These are phyloP conservation scores for Lachnellula willkommii DNA, from an alignment of 2,329 filamentous ascomycete genomes.

Conservation along the genomic window DNA sequence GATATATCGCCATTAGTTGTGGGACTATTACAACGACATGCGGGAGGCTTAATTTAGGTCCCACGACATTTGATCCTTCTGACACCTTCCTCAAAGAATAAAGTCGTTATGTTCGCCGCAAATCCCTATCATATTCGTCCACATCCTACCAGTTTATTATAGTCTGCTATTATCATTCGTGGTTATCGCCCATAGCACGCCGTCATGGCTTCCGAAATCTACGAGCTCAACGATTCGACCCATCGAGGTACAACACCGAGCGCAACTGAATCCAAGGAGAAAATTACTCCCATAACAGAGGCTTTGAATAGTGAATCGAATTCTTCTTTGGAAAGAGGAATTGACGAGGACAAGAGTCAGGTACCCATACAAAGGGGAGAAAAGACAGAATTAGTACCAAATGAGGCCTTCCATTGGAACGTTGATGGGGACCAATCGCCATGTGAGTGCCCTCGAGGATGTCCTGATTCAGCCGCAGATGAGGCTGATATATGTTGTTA, in stretches of 20 bases:
- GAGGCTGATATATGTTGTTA: slow-evolving; percentile 11
- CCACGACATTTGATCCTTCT: too few relatives aligned
- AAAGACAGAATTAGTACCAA: slow-evolving; percentile 31
- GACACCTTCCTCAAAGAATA: too few relatives aligned
- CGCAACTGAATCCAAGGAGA: not conserved
- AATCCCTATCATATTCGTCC: too few relatives aligned
- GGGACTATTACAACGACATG: too few relatives aligned
- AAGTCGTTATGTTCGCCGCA: too few relatives aligned
- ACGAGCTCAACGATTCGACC: not conserved
- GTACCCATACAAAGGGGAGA: slow-evolving; percentile 28
- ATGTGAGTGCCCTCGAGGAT: slow-evolving; percentile 22
- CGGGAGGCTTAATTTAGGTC: too few relatives aligned
- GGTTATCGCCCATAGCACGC: not conserved
- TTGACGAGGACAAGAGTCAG: not conserved
- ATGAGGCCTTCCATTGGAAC: slow-evolving; percentile 35
- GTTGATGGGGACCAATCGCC: slow-evolving; percentile 36
- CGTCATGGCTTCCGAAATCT: slow-evolving; percentile 4
- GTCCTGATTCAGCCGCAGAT: not conserved
- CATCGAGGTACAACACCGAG: not conserved
- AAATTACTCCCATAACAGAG: not conserved
- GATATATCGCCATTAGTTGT: too few relatives aligned
- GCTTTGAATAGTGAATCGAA: not conserved
- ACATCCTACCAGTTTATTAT: too few relatives aligned
- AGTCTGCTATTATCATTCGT: too few relatives aligned
- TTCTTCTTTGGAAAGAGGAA: not conserved